A percentile compares a stretch with the other conserved stretches of the same genome.
Evolutionary conservation across 495 filamentous ascomycete genomes (phyloP).

Genomic region (Penicillium alfredii): DNA sequence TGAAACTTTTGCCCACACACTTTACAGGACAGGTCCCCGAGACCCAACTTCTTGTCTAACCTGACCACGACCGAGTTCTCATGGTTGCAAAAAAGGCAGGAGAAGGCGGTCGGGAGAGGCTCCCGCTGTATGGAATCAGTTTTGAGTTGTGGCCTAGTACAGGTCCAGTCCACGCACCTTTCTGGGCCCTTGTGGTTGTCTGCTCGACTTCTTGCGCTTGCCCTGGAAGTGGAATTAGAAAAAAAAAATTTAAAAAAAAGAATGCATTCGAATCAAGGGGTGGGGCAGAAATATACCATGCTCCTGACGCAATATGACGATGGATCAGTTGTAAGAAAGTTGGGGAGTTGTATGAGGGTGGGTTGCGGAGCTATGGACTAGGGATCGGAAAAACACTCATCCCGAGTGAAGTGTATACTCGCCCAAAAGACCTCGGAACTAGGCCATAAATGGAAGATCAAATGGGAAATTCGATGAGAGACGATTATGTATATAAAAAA

Average conservation of each 20-base stretch:
- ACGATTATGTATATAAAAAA: too few species aligned
- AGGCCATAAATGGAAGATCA: background rate
- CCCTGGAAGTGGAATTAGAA: conserved; percentile 45
- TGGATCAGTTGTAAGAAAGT: too few species aligned
- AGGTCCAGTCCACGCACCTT: conserved; percentile 57
- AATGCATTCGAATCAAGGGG: background rate
- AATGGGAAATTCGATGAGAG: too few species aligned
- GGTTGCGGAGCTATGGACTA: background rate
- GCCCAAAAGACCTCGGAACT: too few species aligned
- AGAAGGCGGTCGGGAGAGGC: conserved; percentile 78
- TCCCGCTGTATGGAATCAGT: too few species aligned
- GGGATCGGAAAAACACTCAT: too few species aligned
- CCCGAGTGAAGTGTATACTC: too few species aligned
- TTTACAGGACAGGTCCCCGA: conserved; percentile 82
- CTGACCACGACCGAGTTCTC: conserved; percentile 85
- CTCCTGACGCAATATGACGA: too few species aligned
- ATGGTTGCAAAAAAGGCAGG: conserved; percentile 98
- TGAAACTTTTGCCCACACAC: conserved; percentile 91
- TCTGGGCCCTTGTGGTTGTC: conserved; percentile 75
- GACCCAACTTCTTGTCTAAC: conserved; percentile 82
- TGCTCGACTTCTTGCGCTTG: conserved; percentile 91
- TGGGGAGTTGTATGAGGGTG: background rate
- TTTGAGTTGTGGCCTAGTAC: too few species aligned
- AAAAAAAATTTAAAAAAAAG: too few species aligned
- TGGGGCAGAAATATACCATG: conserved; percentile 13